phyloP scores from a whole-genome alignment of 31 red algal species.

The Asparagopsis taxiformis region DNA sequence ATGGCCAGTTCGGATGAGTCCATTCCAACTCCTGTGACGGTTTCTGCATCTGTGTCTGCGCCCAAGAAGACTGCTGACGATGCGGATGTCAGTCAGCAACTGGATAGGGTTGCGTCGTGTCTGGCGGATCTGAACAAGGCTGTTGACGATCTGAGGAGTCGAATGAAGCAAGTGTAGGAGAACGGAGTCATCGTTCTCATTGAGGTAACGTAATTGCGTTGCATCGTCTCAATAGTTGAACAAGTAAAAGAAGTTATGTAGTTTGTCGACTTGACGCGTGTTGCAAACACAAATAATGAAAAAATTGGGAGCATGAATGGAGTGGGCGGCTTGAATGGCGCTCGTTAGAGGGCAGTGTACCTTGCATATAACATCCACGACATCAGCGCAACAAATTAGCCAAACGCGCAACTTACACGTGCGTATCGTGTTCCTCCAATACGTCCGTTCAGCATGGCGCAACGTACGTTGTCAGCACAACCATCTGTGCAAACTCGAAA shows the following conservation, averaged over 20 bases:
- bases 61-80: background rate
- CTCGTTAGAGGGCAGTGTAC: background rate
- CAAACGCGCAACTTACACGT: background rate
- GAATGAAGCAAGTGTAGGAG: background rate
- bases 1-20: constrained; percentile 6
- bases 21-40: too few relatives aligned
- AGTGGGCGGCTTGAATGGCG: background rate
- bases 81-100: background rate
- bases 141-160: background rate
- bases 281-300: background rate
- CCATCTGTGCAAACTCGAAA: background rate
- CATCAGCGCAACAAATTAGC: background rate
- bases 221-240: background rate
- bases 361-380: background rate
- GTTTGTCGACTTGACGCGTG: background rate
- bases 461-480: background rate
- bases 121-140: background rate
- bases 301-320: background rate
- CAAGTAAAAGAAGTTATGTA: background rate
- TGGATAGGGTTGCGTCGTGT: background rate
- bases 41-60: background rate
- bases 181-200: background rate
- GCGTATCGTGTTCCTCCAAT: background rate
- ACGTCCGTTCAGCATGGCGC: background rate
- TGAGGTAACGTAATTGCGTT: background rate